Conservation (phyloP, 257 asterid species). For the Plantago ovata region DNA sequence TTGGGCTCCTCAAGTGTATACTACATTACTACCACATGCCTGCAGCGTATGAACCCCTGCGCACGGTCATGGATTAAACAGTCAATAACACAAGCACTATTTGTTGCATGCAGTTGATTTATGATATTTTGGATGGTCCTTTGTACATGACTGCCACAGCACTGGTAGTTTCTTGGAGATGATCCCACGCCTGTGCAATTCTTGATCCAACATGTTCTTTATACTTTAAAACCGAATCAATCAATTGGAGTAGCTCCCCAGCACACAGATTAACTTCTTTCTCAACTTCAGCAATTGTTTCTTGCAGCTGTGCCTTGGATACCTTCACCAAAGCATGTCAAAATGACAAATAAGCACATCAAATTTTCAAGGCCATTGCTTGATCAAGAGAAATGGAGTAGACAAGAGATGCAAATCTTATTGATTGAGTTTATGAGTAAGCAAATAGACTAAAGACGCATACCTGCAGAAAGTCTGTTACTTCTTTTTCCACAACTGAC, state of each 20-base stretch:
- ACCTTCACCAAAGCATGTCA: constrained; percentile 39
- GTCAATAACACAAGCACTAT: no score
- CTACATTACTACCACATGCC: no score
- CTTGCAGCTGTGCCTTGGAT: constrained; percentile 58
- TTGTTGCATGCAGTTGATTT: no score
- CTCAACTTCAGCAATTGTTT: constrained; percentile 36
- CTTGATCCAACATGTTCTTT: constrained; percentile 63
- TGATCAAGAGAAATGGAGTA: background rate
- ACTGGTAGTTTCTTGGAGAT: constrained; percentile 48
- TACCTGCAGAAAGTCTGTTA: constrained; percentile 62
- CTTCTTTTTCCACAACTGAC: constrained; percentile 59
- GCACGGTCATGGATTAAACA: no score
- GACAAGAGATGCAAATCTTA: background rate
- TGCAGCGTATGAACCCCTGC: no score
- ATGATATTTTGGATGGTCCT: constrained; percentile 39
- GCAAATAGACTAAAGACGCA: background rate
- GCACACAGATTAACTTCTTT: constrained; percentile 57
- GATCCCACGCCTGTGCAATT: constrained; percentile 46
- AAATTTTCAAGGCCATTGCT: constrained; percentile 1
- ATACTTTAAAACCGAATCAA: constrained; percentile 57
- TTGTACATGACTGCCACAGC: constrained; percentile 50
- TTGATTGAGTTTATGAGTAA: background rate
- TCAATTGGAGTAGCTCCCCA: constrained; percentile 54
- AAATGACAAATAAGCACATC: constrained; percentile 2
- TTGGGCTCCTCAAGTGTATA: no score